Evolutionary conservation across 2,329 filamentous ascomycete species (phyloP).

Genomic region (Xylariaceae sp.): DNA sequence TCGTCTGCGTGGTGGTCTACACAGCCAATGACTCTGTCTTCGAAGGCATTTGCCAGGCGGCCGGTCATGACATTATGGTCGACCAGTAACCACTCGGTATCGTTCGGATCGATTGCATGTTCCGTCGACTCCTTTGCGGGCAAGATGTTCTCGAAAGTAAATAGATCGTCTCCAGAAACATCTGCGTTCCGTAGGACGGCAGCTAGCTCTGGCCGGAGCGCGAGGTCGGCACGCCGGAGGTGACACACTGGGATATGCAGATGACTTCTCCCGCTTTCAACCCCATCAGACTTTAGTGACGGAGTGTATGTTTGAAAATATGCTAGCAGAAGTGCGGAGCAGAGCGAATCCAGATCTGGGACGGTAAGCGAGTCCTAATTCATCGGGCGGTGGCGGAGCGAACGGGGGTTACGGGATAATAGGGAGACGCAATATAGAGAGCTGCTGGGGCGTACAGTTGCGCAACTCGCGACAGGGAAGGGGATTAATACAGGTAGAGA

Average conservation of each 20-base stretch:
- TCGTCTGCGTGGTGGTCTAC: conserved; percentile 82
- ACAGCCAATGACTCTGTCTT: conserved; percentile 54
- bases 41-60: conserved; percentile 50
- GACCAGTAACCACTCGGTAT: conserved; percentile 68
- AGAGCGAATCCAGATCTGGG: conserved; percentile 75
- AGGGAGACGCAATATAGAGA: neutral
- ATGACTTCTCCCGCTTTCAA: neutral
- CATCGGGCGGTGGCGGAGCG: neutral
- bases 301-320: conserved; percentile 64
- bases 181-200: conserved; percentile 60
- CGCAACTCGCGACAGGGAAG: neutral
- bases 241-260: conserved; percentile 72
- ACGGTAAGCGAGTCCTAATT: neutral
- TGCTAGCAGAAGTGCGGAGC: conserved; percentile 67
- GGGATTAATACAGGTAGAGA: neutral
- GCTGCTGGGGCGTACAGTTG: neutral
- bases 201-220: conserved; percentile 68
- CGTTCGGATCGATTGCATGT: conserved; percentile 38
- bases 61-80: conserved; percentile 76
- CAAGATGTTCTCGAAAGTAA: conserved; percentile 59
- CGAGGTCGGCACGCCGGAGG: conserved; percentile 63
- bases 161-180: conserved; percentile 56
- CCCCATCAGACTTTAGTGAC: conserved; percentile 32
- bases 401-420: neutral
- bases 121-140: conserved; percentile 5